phyloP scores from a whole-genome alignment of 2,329 filamentous ascomycete species.

The Waltergamsia citrina region DNA sequence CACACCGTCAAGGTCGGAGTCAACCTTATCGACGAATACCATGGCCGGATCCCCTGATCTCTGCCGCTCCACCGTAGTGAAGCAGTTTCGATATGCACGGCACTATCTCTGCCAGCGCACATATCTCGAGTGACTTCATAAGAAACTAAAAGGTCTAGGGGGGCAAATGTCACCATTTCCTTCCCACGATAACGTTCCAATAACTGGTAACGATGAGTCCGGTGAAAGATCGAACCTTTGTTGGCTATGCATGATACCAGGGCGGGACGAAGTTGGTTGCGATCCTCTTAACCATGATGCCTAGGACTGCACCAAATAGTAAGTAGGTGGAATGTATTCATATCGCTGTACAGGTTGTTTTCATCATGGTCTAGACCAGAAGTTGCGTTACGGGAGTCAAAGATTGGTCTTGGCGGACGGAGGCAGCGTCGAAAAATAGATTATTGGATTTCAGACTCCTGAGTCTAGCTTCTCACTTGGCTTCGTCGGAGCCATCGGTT shows the following conservation, averaged over 20 bases:
- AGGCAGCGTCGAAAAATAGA: too few relatives aligned
- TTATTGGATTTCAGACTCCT: neutral
- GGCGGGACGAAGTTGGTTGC: too few relatives aligned
- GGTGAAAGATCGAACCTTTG: neutral
- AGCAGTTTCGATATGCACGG: too few relatives aligned
- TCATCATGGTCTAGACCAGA: neutral
- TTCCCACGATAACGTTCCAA: neutral
- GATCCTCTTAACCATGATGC: neutral
- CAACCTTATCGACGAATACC: too few relatives aligned
- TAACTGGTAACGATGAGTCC: neutral
- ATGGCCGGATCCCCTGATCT: too few relatives aligned
- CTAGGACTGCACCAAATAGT: neutral
- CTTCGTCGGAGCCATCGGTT: conserved; percentile 32
- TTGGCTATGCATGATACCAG: neutral
- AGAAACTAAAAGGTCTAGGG: neutral
- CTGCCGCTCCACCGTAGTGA: too few relatives aligned
- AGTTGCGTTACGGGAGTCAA: neutral
- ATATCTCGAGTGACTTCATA: neutral
- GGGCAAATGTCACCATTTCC: neutral
- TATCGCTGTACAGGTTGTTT: neutral
- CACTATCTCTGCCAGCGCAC: neutral
- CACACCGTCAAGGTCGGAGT: too few relatives aligned
- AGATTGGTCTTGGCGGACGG: too few relatives aligned
- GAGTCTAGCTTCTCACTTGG: conserved; percentile 23
- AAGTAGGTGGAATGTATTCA: neutral